Percentiles rank a stretch among this genome's conserved stretches.
Evolutionary conservation across 345 rosid genomes (phyloP).

Genomic region (Abelmoschus esculentus): DNA sequence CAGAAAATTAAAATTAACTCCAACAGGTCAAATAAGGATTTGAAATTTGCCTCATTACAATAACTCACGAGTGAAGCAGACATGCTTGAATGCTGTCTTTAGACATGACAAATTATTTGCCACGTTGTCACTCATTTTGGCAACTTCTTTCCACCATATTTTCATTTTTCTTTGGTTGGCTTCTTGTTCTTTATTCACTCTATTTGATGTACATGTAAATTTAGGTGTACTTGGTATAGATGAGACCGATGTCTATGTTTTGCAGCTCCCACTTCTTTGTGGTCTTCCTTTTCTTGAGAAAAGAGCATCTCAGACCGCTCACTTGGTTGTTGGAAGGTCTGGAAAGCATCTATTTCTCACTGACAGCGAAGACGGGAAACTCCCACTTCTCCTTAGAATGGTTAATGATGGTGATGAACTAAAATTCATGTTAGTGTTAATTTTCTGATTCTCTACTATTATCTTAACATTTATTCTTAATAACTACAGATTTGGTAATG

Average conservation of each 20-base stretch:
- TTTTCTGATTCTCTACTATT: conserved; percentile 1
- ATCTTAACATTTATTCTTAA: neutral
- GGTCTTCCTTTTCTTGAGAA: conserved; percentile 90
- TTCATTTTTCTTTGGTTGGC: neutral
- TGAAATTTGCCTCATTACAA: no score
- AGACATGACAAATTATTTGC: neutral
- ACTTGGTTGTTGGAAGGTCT: conserved; percentile 76
- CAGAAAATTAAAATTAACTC: no score
- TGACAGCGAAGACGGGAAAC: conserved; percentile 61
- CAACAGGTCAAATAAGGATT: no score
- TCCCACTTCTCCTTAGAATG: conserved; percentile 91
- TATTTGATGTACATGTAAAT: neutral
- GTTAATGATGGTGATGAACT: conserved; percentile 57
- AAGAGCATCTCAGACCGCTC: conserved; percentile 81
- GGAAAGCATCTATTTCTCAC: conserved; percentile 91
- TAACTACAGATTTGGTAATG: conserved; percentile 3
- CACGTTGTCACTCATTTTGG: neutral
- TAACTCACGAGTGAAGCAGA: no score
- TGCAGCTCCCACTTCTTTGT: conserved; percentile 81
- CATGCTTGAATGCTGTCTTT: neutral
- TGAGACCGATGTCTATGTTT: conserved; percentile 6
- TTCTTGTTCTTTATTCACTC: neutral
- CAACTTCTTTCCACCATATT: neutral
- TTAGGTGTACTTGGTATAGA: neutral
- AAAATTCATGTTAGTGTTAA: conserved; percentile 60